Percentiles rank a stretch among this genome's conserved stretches.
These are phyloP conservation scores for Aspergillus bombycis DNA, from an alignment of 2,329 filamentous ascomycete genomes.

Conservation along the genomic window DNA sequence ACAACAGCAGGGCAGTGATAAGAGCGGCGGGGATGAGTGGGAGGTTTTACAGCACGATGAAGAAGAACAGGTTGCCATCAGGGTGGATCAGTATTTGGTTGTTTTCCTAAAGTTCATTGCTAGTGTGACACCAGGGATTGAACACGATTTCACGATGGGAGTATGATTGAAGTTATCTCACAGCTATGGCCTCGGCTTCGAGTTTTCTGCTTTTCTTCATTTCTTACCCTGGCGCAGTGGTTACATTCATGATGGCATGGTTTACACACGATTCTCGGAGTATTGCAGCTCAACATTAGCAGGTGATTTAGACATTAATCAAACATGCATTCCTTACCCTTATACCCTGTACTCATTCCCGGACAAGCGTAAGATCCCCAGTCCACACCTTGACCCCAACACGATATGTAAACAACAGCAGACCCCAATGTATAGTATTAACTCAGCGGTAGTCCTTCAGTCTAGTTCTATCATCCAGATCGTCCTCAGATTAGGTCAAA, in stretches of 20 bases:
- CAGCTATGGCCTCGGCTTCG: background rate
- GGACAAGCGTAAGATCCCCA: background rate
- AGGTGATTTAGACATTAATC: background rate
- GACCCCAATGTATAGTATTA: background rate
- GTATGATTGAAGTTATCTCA: constrained; percentile 57
- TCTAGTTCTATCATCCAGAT: too few species aligned
- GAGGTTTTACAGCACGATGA: constrained; percentile 60
- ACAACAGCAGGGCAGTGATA: constrained; percentile 30
- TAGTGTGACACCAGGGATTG: constrained; percentile 93
- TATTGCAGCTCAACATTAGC: background rate
- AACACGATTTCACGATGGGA: constrained; percentile 97
- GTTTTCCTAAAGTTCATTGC: constrained; percentile 70
- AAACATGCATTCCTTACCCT: background rate
- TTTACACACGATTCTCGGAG: background rate
- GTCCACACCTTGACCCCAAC: background rate
- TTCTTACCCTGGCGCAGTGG: background rate
- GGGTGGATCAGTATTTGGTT: constrained; percentile 56
- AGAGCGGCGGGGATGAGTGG: constrained; percentile 62
- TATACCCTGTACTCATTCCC: too few species aligned
- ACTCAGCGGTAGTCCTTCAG: background rate
- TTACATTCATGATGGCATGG: constrained; percentile 1
- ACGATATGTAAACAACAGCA: background rate
- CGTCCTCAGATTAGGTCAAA: too few species aligned
- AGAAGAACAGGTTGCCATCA: constrained; percentile 52
- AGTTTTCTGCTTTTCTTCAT: constrained; percentile 3